Evolutionary conservation across 2,329 filamentous ascomycete genomes (phyloP), one percentile per base, ranked within the genome.

Genomic region (Stemphylium beticola): DNA sequence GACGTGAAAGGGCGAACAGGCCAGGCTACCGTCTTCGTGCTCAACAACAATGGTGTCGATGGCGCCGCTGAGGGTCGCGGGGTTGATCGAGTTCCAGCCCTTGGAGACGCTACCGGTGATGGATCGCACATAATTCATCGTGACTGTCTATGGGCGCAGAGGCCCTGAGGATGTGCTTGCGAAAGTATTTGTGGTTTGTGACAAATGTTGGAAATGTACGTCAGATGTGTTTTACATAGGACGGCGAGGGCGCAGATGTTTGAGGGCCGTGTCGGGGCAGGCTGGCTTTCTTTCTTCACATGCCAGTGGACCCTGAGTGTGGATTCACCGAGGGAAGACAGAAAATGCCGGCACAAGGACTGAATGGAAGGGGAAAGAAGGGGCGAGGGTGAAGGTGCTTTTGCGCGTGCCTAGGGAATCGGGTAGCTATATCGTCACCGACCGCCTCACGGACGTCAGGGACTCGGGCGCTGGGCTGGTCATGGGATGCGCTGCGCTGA

Each of bases 41-140:
- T 99, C 92, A 55, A 99, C 92, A 50, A 99, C 93, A 65, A 99
- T 96, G 66, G 98, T 93, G 83, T 99, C 95, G 79, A 99, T 98
- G 72, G 95, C 95, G 72, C 95, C 95, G 79, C 92, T 96, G 53
- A 99, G 85, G 11, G 95, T 99, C 39, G 95, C 92, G 45, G 95
- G 95, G 77, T 99, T 99, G 83, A 99, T 96, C 22, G 93, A 97
- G 78, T 99, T 99, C 95, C 95, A 99, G 76, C 95, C 93, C 80
- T 95, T 97, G 67, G 93, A 96, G 69, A 99, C 93, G 47, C 92
- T 96, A 75, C 93, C 93, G 77, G 92, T 95, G 68, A 98, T 86
- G 72, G 93, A 96, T 66, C 95, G 87, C 66, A 98, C 93, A 90
- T 98, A 98, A 83, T 98, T 93, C 95, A 98, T 98, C 37, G 56